Evolutionary conservation across 768 basidiomycete species (phyloP), one percentile per base, ranked within the genome.

Genomic region (Hericium erinaceus): DNA sequence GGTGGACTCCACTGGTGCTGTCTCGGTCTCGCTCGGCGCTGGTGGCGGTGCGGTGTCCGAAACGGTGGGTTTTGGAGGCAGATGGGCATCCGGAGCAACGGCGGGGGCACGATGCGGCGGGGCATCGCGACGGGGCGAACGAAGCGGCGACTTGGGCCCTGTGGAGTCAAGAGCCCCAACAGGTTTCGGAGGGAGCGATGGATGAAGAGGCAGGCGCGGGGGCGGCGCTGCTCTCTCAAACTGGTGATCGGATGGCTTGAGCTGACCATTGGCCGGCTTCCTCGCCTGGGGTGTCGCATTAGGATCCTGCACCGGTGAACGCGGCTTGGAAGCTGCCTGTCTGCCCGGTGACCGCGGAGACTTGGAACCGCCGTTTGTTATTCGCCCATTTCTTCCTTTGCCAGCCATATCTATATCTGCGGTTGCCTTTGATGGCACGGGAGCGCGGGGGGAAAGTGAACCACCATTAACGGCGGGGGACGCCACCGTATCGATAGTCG

Each of bases 101-200:
- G 60, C 55, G 61, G 52, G 52, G 58, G 61, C 2, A 20, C 15
- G 49, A 24, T 50, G 49, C 18, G 49, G 24, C 6, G 28, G 49
- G 18, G 49, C 13, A 50, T 33, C 49, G 15, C 49, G 22, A 24
- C 18, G 22, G 49, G 49, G 49, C 24, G 49, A 50, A 11, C 49
- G 22, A 24, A 50, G 22, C 3, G 49, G 49, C 4, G 49, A 50
- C 28, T 50, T 50, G n/a, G 16, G 49, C 24, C 24, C n/a, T 16
- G n/a, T 50, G 18, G 49, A 37, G 49, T 60, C 56, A 67, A 52
- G 60, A 63, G 22, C 66, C 57, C 24, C 60, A 4, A 65, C 65
- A 7, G 80, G 80, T 64, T 81, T 81, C 2, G 70, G 66, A 37
- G 80, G 77, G 44, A 81, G 69, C 12, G 77, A 78, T 2, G 77